phyloP scores from a whole-genome alignment of 1,284 basidiomycete genomes.

The Laetiporus sulphureus region DNA sequence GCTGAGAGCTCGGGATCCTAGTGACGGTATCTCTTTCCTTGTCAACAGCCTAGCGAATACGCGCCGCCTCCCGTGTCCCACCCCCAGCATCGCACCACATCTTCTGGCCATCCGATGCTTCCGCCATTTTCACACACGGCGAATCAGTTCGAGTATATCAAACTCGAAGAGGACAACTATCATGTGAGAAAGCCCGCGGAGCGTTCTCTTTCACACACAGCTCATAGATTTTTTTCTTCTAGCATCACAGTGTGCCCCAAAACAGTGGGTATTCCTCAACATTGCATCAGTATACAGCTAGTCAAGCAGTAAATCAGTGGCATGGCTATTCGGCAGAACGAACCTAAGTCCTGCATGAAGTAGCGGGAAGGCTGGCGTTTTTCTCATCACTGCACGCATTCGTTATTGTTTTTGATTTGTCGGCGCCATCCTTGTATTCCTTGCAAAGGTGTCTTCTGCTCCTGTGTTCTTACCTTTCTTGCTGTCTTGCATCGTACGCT shows the following conservation, averaged over 20 bases:
- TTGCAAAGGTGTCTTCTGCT: not conserved
- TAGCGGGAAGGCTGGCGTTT: not conserved
- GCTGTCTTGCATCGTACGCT: not conserved
- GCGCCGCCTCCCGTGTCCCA: slow-evolving; percentile 18
- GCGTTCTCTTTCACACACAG: slow-evolving; percentile 6
- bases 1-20: slow-evolving; percentile 39
- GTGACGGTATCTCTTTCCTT: slow-evolving; percentile 32
- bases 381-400: not conserved
- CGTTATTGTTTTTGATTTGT: not conserved
- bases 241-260: slow-evolving; percentile 20
- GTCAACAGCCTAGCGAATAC: slow-evolving; percentile 54
- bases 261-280: slow-evolving; percentile 21
- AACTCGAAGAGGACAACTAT: slow-evolving; percentile 62
- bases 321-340: slow-evolving; percentile 57
- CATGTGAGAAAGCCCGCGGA: slow-evolving; percentile 32
- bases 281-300: slow-evolving; percentile 17
- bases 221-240: slow-evolving; percentile 2
- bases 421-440: not conserved
- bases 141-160: slow-evolving; percentile 28
- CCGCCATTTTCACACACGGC: slow-evolving; percentile 22
- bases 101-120: slow-evolving; percentile 19
- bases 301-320: slow-evolving; percentile 44
- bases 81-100: slow-evolving; percentile 16
- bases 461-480: not conserved
- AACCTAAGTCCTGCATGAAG: slow-evolving; percentile 14